Evolutionary conservation across 2,329 filamentous ascomycete genomes (phyloP).

Genomic region (Pestalotiopsis sp.): DNA sequence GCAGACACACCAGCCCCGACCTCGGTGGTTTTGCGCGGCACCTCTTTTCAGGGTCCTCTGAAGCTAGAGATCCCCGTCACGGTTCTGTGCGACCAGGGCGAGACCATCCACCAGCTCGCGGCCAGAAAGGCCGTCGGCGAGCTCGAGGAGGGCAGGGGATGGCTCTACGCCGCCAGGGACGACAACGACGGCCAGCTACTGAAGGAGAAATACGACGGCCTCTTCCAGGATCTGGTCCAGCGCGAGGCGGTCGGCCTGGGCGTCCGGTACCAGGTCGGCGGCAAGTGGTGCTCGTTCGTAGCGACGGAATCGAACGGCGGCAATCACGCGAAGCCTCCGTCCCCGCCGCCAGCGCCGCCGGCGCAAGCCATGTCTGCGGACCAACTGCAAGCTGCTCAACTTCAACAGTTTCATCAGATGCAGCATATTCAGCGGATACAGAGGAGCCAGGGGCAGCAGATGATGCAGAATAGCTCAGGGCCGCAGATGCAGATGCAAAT

Average conservation of each 20-base stretch:
- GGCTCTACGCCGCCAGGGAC: conserved; percentile 58
- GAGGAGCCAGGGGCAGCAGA: no score
- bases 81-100: conserved; percentile 42
- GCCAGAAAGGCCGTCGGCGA: conserved; percentile 70
- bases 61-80: conserved; percentile 67
- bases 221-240: conserved; percentile 63
- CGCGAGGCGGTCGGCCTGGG: conserved; percentile 69
- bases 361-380: no score
- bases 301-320: conserved; percentile 55
- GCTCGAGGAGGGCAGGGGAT: conserved; percentile 71
- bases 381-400: no score
- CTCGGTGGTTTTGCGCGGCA: conserved; percentile 61
- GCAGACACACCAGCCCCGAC: conserved; percentile 52
- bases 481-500: no score
- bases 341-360: no score
- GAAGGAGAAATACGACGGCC: conserved; percentile 48
- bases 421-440: no score
- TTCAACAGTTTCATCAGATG: no score
- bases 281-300: conserved; percentile 75
- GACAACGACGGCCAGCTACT: conserved; percentile 41
- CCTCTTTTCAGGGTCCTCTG: conserved; percentile 59
- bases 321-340: background rate
- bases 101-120: conserved; percentile 71
- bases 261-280: conserved; percentile 66
- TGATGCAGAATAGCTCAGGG: no score